A percentile compares a stretch with the other conserved stretches of the same genome.
phyloP scores from a whole-genome alignment of 192 early-diverging fungal genomes.

The Gamsiella multidivaricata region DNA sequence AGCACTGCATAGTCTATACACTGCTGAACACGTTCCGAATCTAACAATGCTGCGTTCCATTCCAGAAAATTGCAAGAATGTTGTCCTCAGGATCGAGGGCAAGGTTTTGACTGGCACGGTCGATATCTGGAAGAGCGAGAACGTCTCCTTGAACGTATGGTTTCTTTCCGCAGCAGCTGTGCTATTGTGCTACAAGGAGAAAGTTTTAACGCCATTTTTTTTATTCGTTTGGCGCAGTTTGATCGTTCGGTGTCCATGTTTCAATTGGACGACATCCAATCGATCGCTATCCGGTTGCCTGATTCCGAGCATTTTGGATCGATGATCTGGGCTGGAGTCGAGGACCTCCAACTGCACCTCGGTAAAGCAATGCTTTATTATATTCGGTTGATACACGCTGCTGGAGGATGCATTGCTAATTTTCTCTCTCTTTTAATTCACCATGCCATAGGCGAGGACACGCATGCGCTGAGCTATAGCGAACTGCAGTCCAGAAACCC shows the following conservation, averaged over 20 bases:
- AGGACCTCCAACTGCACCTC: constrained; percentile 30
- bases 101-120: constrained; percentile 49
- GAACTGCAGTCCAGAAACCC: constrained; percentile 36
- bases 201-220: neutral
- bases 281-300: constrained; percentile 32
- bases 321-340: constrained; percentile 47
- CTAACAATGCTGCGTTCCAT: neutral
- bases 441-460: constrained; percentile 21
- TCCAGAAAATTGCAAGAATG: constrained; percentile 48
- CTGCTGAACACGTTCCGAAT: no score
- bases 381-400: no score
- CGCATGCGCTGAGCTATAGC: constrained; percentile 25
- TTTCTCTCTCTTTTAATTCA: no score
- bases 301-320: constrained; percentile 43
- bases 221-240: constrained; percentile 18
- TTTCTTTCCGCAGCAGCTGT: neutral
- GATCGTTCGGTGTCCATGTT: constrained; percentile 25
- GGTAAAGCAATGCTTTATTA: constrained; percentile 6
- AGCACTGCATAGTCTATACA: no score
- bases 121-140: constrained; percentile 46
- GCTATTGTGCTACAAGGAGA: neutral
- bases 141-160: constrained; percentile 28
- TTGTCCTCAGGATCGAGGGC: constrained; percentile 32
- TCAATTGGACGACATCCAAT: constrained; percentile 33
- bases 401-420: no score